Evolutionary conservation across 495 filamentous ascomycete genomes (phyloP).

Genomic region (Aspergillus carlsbadensis): DNA sequence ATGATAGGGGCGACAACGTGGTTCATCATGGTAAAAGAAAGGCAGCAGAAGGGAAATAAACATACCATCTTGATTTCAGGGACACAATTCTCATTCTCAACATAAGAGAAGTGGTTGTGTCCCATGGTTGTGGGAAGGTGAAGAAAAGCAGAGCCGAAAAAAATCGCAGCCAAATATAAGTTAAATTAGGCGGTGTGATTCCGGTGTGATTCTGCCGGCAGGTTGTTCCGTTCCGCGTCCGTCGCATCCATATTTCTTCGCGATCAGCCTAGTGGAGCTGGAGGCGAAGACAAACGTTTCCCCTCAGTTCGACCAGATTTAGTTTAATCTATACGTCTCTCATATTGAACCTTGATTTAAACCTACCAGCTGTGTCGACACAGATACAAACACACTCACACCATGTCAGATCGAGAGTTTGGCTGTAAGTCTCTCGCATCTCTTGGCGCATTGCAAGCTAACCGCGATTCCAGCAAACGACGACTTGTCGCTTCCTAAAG

Average conservation of each 20-base stretch:
- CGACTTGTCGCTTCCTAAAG: slow-evolving; percentile 93
- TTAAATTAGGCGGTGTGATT: slow-evolving; percentile 24
- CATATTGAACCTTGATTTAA: slow-evolving; percentile 1
- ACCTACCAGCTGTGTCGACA: slow-evolving; percentile 1
- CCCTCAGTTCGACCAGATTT: background rate
- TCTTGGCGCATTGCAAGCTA: slow-evolving; percentile 25
- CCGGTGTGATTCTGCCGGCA: slow-evolving; percentile 31
- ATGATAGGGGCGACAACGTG: slow-evolving; percentile 92
- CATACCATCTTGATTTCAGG: slow-evolving; percentile 37
- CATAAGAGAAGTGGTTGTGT: slow-evolving; percentile 1
- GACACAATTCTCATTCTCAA: background rate
- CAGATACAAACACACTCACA: slow-evolving; percentile 14
- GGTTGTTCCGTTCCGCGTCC: slow-evolving; percentile 27
- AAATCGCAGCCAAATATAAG: slow-evolving; percentile 29
- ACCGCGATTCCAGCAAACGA: slow-evolving; percentile 63
- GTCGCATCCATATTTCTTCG: slow-evolving; percentile 18
- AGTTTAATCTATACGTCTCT: background rate
- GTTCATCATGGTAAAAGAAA: slow-evolving; percentile 68
- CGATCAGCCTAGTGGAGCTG: slow-evolving; percentile 4
- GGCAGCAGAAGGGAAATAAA: slow-evolving; percentile 14
- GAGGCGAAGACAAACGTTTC: background rate
- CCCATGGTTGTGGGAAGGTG: slow-evolving; percentile 17
- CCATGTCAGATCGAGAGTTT: slow-evolving; percentile 92
- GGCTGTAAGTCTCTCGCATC: slow-evolving; percentile 54
- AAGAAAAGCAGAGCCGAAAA: slow-evolving; percentile 24